phyloP scores from a whole-genome alignment of 805 yeast species.

The Candida alai region DNA sequence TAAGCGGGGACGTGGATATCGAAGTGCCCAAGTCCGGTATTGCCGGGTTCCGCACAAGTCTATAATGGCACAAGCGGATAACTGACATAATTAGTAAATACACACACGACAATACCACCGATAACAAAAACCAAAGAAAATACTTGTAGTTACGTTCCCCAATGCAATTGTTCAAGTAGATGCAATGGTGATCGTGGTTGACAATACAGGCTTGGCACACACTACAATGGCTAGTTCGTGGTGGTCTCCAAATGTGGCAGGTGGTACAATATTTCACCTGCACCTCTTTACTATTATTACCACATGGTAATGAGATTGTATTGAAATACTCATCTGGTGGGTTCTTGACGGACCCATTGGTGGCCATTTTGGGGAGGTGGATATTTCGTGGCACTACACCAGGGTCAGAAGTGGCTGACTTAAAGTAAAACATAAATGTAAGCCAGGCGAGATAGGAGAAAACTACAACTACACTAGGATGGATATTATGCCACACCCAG shows the following conservation, averaged over 20 bases:
- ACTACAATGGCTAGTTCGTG: constrained; percentile 65
- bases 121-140: constrained; percentile 30
- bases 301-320: constrained; percentile 46
- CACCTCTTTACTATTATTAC: constrained; percentile 23
- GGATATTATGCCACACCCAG: constrained; percentile 55
- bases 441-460: constrained; percentile 58
- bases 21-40: constrained; percentile 14
- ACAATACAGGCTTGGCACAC: constrained; percentile 63
- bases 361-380: constrained; percentile 40
- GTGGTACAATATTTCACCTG: constrained; percentile 53
- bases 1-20: constrained; percentile 23
- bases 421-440: constrained; percentile 45
- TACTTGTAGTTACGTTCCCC: constrained; percentile 36
- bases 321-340: constrained; percentile 60
- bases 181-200: constrained; percentile 70
- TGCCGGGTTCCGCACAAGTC: constrained; percentile 28
- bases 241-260: constrained; percentile 65
- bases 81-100: constrained; percentile 18
- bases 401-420: constrained; percentile 55
- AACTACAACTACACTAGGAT: constrained; percentile 53
- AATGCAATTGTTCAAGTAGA: constrained; percentile 50
- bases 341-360: constrained; percentile 14
- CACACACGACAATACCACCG: constrained; percentile 18
- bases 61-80: constrained; percentile 18
- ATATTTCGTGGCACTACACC: constrained; percentile 67